Conservation (phyloP, 2,329 filamentous ascomycete genomes). For the Thielaviopsis populi region DNA sequence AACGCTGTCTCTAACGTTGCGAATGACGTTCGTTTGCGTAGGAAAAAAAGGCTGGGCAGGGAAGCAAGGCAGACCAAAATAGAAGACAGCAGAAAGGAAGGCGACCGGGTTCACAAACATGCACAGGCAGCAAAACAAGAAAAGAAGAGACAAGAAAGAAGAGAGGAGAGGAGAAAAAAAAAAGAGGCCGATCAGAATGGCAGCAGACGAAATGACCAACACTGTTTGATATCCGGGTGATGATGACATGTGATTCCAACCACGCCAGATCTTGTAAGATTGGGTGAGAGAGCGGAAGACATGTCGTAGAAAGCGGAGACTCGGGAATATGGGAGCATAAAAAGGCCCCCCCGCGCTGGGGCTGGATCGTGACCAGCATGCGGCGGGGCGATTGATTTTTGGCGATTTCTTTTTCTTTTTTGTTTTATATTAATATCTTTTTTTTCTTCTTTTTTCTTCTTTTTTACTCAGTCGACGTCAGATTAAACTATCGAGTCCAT, state of each 20-base stretch:
- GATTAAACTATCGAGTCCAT: too few species aligned
- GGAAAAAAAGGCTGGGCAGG: background rate
- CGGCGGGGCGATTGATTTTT: too few species aligned
- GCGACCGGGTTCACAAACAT: background rate
- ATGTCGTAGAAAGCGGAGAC: constrained; percentile 5
- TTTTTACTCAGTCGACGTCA: too few species aligned
- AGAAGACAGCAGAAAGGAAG: background rate
- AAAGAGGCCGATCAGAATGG: background rate
- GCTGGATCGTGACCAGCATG: too few species aligned
- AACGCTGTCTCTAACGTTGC: background rate
- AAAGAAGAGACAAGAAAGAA: too few species aligned
- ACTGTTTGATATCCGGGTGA: background rate
- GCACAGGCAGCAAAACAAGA: too few species aligned
- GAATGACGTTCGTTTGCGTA: background rate
- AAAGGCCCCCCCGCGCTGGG: background rate
- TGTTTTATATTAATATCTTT: too few species aligned
- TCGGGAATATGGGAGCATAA: background rate
- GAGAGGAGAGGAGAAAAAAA: too few species aligned
- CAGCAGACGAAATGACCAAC: too few species aligned
- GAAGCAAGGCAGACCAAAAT: background rate
- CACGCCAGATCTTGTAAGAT: background rate
- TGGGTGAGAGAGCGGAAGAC: background rate
- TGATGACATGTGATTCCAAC: background rate
- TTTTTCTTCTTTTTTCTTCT: too few species aligned
- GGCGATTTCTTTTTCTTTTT: too few species aligned